Evolutionary conservation across 106 monocot species (phyloP).

Genomic region (Dactylorhiza incarnata): DNA sequence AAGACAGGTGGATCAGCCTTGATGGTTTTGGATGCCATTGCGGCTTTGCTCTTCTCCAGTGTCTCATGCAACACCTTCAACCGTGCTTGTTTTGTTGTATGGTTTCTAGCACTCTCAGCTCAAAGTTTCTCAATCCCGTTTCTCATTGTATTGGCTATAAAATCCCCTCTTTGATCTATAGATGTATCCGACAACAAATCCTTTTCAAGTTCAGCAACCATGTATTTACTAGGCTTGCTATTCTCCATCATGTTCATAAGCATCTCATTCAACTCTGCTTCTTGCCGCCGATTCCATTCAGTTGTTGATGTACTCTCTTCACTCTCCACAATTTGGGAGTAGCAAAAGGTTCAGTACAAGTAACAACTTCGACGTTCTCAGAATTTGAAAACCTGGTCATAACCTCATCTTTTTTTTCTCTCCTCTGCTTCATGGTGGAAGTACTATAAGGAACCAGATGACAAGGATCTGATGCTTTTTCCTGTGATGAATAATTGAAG

Average conservation of each 20-base stretch:
- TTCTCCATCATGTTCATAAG: constrained; percentile 70
- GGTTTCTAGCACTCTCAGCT: constrained; percentile 42
- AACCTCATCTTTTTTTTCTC: constrained; percentile 23
- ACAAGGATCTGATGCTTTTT: constrained; percentile 21
- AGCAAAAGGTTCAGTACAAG: constrained; percentile 14
- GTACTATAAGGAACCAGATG: constrained; percentile 12
- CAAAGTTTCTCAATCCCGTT: constrained; percentile 58
- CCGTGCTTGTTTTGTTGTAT: constrained; percentile 35
- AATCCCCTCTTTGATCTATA: constrained; percentile 44
- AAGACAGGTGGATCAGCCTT: constrained; percentile 36
- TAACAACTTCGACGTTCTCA: constrained; percentile 9
- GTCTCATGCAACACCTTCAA: constrained; percentile 43
- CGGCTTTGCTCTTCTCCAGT: constrained; percentile 38
- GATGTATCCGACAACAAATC: constrained; percentile 14
- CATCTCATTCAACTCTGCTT: constrained; percentile 84
- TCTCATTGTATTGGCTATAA: constrained; percentile 53
- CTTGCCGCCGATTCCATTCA: constrained; percentile 83
- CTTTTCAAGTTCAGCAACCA: not conserved
- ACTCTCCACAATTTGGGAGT: constrained; percentile 25
- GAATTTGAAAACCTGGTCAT: constrained; percentile 18
- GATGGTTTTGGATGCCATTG: constrained; percentile 27
- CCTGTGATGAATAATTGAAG: constrained; percentile 18
- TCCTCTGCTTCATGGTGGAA: constrained; percentile 20
- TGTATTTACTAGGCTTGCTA: constrained; percentile 41
- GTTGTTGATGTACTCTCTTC: constrained; percentile 43